Evolutionary conservation across 148 eudicot species (phyloP).

Genomic region (Dianthus caryophyllus): DNA sequence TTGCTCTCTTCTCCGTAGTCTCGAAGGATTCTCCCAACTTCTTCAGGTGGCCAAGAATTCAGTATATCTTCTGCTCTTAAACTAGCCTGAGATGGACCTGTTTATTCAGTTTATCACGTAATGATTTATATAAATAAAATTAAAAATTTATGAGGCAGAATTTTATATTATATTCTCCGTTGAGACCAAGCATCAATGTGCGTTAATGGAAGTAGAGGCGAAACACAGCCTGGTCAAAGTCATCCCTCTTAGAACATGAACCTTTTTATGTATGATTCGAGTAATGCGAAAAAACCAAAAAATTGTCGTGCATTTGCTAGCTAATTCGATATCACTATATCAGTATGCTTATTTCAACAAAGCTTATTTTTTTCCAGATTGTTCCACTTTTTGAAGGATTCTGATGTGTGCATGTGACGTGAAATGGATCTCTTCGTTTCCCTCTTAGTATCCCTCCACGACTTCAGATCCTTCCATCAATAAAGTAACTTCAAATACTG

Average conservation of each 20-base stretch:
- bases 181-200: background rate
- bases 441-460: too few relatives aligned
- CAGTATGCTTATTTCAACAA: conserved; percentile 1
- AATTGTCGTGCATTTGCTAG: background rate
- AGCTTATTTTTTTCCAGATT: too few relatives aligned
- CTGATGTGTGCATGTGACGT: too few relatives aligned
- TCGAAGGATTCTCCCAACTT: conserved; percentile 72
- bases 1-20: conserved; percentile 98
- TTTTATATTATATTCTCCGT: background rate
- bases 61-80: conserved; percentile 88
- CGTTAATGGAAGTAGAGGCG: background rate
- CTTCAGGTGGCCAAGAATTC: conserved; percentile 76
- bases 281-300: background rate
- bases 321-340: background rate
- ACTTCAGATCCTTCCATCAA: too few relatives aligned
- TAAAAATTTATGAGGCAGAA: too few relatives aligned
- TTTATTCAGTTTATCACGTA: conserved; percentile 57
- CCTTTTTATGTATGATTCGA: background rate
- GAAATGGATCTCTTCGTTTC: too few relatives aligned
- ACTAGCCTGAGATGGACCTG: conserved; percentile 84
- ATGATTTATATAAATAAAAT: conserved; percentile 13
- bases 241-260: background rate
- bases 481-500: background rate
- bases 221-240: background rate
- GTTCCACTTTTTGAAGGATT: too few relatives aligned